Conservation (phyloP, 768 basidiomycete genomes). For the Hortiboletus campestris region DNA sequence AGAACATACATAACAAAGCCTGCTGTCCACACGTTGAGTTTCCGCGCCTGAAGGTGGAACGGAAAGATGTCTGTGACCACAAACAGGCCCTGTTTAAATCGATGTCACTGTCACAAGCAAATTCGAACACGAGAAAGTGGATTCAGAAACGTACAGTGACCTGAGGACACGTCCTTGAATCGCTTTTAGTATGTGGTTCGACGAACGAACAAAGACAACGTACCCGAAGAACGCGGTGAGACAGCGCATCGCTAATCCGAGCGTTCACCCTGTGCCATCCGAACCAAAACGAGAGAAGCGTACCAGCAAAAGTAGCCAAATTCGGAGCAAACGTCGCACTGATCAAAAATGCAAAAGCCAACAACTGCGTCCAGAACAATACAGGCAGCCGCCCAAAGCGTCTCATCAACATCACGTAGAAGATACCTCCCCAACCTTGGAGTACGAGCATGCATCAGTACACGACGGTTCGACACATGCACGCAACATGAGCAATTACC, state of each 20-base stretch:
- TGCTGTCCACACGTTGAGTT: constrained; percentile 52
- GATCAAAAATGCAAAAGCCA: constrained; percentile 46
- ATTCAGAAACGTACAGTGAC: constrained; percentile 36
- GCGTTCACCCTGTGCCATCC: neutral
- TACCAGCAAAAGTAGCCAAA: constrained; percentile 47
- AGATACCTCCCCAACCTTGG: constrained; percentile 31
- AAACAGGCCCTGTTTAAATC: constrained; percentile 37
- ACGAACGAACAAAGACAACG: neutral
- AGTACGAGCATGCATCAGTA: constrained; percentile 4
- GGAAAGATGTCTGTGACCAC: constrained; percentile 51
- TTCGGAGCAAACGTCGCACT: constrained; percentile 53
- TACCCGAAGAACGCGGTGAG: constrained; percentile 34
- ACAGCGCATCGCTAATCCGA: constrained; percentile 30
- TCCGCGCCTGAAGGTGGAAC: constrained; percentile 52
- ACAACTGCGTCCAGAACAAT: constrained; percentile 35
- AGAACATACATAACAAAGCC: constrained; percentile 53
- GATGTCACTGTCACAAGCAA: neutral
- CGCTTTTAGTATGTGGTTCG: neutral
- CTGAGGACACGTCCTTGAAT: constrained; percentile 48
- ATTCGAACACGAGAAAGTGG: neutral
- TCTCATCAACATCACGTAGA: constrained; percentile 31
- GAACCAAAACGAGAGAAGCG: neutral
- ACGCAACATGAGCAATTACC: constrained; percentile 24
- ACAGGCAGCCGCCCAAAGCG: constrained; percentile 31
- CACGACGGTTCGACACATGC: neutral